Percentiles rank a stretch among this genome's conserved stretches.
Evolutionary conservation across 805 yeast genomes (phyloP).

Genomic region (Lipomyces kockii): DNA sequence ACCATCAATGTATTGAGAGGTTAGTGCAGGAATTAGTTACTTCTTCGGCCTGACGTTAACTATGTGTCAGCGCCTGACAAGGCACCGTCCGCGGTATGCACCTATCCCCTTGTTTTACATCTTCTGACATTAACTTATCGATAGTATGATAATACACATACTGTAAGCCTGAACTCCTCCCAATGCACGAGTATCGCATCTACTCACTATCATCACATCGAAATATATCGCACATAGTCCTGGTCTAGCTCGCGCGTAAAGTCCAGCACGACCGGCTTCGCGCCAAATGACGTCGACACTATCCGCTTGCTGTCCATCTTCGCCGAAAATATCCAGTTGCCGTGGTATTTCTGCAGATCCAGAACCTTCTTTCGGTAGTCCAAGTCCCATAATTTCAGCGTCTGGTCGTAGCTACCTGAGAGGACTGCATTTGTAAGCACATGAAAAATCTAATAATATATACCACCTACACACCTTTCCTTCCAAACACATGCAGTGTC

Average conservation of each 20-base stretch:
- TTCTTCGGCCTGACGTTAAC: too few species aligned
- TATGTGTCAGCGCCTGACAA: too few species aligned
- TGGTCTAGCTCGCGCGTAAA: constrained; percentile 42
- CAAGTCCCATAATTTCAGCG: constrained; percentile 47
- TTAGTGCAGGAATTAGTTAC: too few species aligned
- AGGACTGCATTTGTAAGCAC: constrained; percentile 36
- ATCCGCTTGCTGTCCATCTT: constrained; percentile 41
- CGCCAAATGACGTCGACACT: constrained; percentile 46
- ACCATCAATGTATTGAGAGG: too few species aligned
- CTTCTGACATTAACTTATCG: background rate
- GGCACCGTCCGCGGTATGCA: too few species aligned
- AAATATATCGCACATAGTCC: constrained; percentile 26
- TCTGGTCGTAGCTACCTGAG: constrained; percentile 47
- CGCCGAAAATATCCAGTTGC: constrained; percentile 46
- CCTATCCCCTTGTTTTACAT: background rate
- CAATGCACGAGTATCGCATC: background rate
- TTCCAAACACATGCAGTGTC: constrained; percentile 42
- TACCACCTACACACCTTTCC: constrained; percentile 19
- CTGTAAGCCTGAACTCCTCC: background rate
- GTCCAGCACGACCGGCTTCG: constrained; percentile 44
- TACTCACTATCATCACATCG: background rate
- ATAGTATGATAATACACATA: background rate
- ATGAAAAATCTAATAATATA: background rate
- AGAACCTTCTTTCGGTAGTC: constrained; percentile 39
- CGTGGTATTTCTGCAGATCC: constrained; percentile 43